Conservation (phyloP, 805 yeast species). For the Candida patagonica region DNA sequence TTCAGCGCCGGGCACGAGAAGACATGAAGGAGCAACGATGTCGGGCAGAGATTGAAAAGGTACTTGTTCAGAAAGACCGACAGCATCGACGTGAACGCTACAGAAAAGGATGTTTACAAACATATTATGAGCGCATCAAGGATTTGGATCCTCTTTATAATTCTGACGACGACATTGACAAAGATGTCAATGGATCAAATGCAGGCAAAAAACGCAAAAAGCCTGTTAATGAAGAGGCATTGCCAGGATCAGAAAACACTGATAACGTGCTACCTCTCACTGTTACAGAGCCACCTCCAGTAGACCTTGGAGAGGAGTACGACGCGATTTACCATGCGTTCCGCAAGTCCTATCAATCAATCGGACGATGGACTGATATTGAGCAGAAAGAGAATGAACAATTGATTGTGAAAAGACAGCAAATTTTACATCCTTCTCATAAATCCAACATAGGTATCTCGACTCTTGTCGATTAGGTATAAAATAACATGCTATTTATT, state of each 20-base stretch:
- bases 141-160: conserved; percentile 28
- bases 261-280: neutral
- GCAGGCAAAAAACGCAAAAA: neutral
- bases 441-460: too few species aligned
- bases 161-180: conserved; percentile 26
- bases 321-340: conserved; percentile 17
- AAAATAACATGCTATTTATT: too few species aligned
- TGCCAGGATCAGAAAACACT: neutral
- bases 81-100: conserved; percentile 17
- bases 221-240: conserved; percentile 12
- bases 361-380: conserved; percentile 15
- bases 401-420: too few species aligned
- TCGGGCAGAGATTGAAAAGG: conserved; percentile 17
- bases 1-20: conserved; percentile 4
- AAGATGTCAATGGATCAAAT: neutral
- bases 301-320: conserved; percentile 25
- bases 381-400: too few species aligned
- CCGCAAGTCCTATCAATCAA: conserved; percentile 21
- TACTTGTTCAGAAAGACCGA: conserved; percentile 17
- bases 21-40: conserved; percentile 1
- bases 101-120: conserved; percentile 20
- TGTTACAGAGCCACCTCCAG: conserved; percentile 5
- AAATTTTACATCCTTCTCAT: too few species aligned
- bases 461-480: too few species aligned
- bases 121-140: conserved; percentile 23